Conservation (phyloP, 2,329 filamentous ascomycete species). For the Penicillium olsonii region DNA sequence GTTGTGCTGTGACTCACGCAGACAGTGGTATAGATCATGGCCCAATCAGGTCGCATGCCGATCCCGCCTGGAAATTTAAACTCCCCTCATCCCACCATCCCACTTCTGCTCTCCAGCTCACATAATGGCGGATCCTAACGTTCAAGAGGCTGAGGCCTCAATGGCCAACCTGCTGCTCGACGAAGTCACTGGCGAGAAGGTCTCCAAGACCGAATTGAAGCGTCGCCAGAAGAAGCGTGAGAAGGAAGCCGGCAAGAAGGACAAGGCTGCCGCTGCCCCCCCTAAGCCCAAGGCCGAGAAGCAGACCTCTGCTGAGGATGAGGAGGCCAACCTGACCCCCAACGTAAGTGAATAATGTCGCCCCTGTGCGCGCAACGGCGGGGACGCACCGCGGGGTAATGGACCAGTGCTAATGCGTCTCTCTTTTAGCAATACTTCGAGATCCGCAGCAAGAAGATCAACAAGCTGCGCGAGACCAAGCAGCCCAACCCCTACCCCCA, state of each 20-base stretch:
- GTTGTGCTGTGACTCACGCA: no score
- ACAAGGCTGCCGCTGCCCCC: constrained; percentile 72
- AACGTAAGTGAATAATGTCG: constrained; percentile 56
- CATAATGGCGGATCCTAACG: constrained; percentile 45
- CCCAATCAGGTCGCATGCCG: constrained; percentile 30
- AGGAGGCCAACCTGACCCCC: constrained; percentile 72
- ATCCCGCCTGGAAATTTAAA: constrained; percentile 37
- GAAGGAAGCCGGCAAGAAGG: constrained; percentile 82
- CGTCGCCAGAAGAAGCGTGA: constrained; percentile 90
- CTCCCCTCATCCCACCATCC: constrained; percentile 28
- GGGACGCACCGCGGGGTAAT: not conserved
- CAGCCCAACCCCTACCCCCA: constrained; percentile 87
- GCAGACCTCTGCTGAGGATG: constrained; percentile 61
- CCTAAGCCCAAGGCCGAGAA: constrained; percentile 62
- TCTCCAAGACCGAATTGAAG: constrained; percentile 89
- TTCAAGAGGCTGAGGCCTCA: constrained; percentile 49
- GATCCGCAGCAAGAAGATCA: constrained; percentile 82
- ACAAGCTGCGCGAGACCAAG: constrained; percentile 71
- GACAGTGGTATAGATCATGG: constrained; percentile 7
- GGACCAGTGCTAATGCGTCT: constrained; percentile 12
- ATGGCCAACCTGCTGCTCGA: constrained; percentile 79
- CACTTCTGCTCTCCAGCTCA: constrained; percentile 17
- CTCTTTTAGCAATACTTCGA: constrained; percentile 81
- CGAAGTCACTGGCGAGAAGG: constrained; percentile 85
- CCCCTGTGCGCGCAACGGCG: accelerated